phyloP scores from a whole-genome alignment of 306 rosid genomes.

The Pterocarpus santalinus region DNA sequence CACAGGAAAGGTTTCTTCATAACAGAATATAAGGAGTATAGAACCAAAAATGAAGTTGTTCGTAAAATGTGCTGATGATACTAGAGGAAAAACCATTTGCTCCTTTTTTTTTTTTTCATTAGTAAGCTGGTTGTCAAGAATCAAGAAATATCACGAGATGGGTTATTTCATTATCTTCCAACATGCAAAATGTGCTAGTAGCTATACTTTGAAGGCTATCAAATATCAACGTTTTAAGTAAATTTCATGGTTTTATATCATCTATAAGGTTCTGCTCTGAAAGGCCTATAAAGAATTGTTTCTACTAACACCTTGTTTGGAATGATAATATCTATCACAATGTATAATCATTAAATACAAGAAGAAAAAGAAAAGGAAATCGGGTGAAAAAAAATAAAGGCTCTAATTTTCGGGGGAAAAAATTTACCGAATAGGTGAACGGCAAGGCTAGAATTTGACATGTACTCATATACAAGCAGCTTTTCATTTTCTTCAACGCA shows the following conservation, averaged over 20 bases:
- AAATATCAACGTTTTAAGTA: too few relatives aligned
- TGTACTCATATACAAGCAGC: conserved; percentile 68
- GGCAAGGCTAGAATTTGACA: conserved; percentile 65
- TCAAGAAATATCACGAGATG: not conserved
- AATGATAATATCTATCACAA: too few relatives aligned
- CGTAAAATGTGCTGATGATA: not conserved
- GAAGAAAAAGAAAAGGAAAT: not conserved
- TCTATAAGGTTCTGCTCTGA: too few relatives aligned
- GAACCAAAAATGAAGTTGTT: not conserved
- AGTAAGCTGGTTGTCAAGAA: not conserved
- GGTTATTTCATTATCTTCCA: not conserved
- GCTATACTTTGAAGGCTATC: too few relatives aligned
- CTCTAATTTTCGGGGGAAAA: not conserved
- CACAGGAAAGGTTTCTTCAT: not conserved
- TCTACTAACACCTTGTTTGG: too few relatives aligned
- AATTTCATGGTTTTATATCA: too few relatives aligned
- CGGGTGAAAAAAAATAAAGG: not conserved
- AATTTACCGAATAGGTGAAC: conserved; percentile 59
- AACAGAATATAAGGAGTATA: not conserved
- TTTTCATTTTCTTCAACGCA: conserved; percentile 65
- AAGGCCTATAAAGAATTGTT: too few relatives aligned
- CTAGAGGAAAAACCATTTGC: not conserved
- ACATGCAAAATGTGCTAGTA: not conserved
- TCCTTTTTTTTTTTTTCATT: not conserved
- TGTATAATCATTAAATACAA: not conserved